A percentile compares a stretch with the other conserved stretches of the same genome.
phyloP scores from a whole-genome alignment of 257 asterid species.

The Petunia secreta region DNA sequence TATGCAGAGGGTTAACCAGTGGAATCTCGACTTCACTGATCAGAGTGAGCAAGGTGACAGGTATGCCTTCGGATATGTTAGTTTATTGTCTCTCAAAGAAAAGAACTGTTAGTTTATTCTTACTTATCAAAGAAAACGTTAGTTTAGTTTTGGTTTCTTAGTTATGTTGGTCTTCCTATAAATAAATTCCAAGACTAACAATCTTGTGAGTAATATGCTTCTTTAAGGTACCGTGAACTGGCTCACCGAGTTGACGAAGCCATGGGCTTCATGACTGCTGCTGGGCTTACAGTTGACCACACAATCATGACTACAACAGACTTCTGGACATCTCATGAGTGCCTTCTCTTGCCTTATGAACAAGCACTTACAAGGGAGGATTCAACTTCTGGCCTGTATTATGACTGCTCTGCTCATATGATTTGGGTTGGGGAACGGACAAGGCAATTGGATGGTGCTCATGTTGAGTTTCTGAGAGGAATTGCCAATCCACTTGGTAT shows the following conservation, averaged over 20 bases:
- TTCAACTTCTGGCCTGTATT: constrained; percentile 72
- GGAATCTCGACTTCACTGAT: constrained; percentile 83
- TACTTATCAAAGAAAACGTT: constrained; percentile 20
- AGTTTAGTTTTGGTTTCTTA: constrained; percentile 21
- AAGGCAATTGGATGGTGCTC: constrained; percentile 75
- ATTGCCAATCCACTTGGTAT: constrained; percentile 76
- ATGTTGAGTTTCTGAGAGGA: constrained; percentile 75
- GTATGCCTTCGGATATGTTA: constrained; percentile 32
- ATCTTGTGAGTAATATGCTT: not conserved
- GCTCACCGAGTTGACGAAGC: constrained; percentile 82
- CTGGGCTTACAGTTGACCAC: constrained; percentile 67
- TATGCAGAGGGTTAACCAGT: constrained; percentile 74
- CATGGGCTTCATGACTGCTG: constrained; percentile 74
- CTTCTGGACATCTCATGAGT: constrained; percentile 81
- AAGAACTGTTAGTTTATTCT: not conserved
- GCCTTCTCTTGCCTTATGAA: constrained; percentile 69
- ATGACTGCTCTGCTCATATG: constrained; percentile 86
- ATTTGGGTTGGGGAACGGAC: constrained; percentile 88
- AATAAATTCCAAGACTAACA: not conserved
- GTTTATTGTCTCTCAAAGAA: not conserved
- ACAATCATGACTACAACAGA: constrained; percentile 75
- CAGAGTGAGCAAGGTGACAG: constrained; percentile 83
- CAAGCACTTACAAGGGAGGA: constrained; percentile 81
- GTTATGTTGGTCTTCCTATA: not conserved
- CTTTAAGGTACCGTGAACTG: constrained; percentile 63